Evolutionary conservation across 768 basidiomycete species (phyloP).

Genomic region (Trametes elegans): DNA sequence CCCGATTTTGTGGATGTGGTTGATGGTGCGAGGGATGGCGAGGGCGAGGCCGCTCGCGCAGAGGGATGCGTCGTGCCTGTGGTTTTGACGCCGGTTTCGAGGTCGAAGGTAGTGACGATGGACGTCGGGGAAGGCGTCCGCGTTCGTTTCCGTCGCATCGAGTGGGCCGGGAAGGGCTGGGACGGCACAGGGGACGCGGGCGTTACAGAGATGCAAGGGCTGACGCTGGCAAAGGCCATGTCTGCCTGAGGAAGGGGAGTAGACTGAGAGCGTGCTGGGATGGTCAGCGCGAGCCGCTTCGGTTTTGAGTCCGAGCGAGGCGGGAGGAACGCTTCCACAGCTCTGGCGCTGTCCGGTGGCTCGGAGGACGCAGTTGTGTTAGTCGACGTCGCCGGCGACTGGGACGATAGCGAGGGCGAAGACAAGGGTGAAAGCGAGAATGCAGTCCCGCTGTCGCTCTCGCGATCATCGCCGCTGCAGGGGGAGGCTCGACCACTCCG

Average conservation of each 20-base stretch:
- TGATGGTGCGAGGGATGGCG: slow-evolving; percentile 6
- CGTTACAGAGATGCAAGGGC: slow-evolving; percentile 16
- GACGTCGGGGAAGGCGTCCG: slow-evolving; percentile 13
- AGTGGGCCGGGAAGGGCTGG: not conserved
- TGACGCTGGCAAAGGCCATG: slow-evolving; percentile 3
- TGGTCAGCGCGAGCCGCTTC: slow-evolving; percentile 2
- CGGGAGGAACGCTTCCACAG: not conserved
- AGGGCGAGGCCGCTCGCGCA: slow-evolving; percentile 3
- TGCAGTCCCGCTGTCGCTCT: slow-evolving; percentile 10
- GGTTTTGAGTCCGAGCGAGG: not conserved
- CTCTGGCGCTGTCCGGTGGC: slow-evolving; percentile 3
- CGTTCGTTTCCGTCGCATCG: not conserved
- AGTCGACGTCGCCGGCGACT: slow-evolving; percentile 4
- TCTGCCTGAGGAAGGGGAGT: not conserved
- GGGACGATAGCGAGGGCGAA: not conserved
- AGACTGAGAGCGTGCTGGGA: slow-evolving; percentile 13
- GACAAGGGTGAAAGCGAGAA: not conserved
- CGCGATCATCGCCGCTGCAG: slow-evolving; percentile 8
- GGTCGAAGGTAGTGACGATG: slow-evolving; percentile 6
- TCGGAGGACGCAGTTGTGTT: slow-evolving; percentile 4
- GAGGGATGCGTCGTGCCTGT: not conserved
- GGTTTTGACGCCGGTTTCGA: not conserved
- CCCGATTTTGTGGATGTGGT: not conserved
- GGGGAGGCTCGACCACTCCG: slow-evolving; percentile 4
- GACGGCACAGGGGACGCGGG: slow-evolving; percentile 12